Evolutionary conservation across 495 filamentous ascomycete species (phyloP), one percentile per base, ranked within the genome.

Genomic region (Penicillium turbatum): DNA sequence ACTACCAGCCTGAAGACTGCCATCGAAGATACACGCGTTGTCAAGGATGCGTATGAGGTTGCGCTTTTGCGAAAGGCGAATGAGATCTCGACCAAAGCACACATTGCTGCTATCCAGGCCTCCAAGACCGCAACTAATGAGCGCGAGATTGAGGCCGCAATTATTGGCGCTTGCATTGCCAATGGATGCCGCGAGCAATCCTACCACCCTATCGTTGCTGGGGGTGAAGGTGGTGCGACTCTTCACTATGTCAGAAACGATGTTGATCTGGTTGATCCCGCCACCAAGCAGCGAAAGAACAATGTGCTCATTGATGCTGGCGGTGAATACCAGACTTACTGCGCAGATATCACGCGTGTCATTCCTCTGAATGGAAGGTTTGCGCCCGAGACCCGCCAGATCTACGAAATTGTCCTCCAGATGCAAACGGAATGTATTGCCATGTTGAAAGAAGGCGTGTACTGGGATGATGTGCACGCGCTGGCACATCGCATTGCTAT

Each of bases 201-300:
- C 0, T 97, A 97, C 72, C 85, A 87, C 59, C 82, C 84, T 30
- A 95, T 96, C 65, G 85, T 91, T 30, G 92, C 89, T 6, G 77
- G 76, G 50, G 92, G 90, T 4, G 77, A 81, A 6, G 82, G 86
- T 12, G 89, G 86, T 2, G 87, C 90, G 6, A 96, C 90, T 6
- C 79, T 97, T 38, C 92, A 96, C 72, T 97, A 97, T 60, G 80
- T 87, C 12, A 79, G 84, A 50, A 96, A 97, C 63, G 73, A 92
- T 57, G 78, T 81, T 57, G 70, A 82, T 1, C 68, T 93, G 43
- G 42, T 56, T 13, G 71, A 78, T 26, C 52, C 66, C 0, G 38
- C 19, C 3, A 71, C 72, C 1, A 61, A 73, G 31, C 66, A 69
- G 8, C 85, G 81, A 17, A 89, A 89, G 67, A 76, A 84, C 31